Base-by-base conservation (phyloP, 768 basidiomycete genomes). In the Suillus luteus region DNA sequence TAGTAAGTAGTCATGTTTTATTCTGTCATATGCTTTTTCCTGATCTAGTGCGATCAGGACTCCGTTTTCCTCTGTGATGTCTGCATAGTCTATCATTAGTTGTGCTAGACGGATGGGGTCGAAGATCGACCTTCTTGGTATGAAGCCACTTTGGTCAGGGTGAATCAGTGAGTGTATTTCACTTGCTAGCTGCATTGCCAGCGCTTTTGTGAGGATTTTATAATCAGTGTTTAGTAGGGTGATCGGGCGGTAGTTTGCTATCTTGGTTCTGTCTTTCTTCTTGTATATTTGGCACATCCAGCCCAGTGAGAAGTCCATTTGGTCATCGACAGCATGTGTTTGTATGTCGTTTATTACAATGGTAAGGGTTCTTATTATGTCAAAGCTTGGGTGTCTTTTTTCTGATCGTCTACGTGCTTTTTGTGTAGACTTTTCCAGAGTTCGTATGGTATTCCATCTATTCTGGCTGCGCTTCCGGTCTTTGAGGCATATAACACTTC, bases 111-210 rank as follows among this genome's bases (percentile, higher is more conserved):
- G 27, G 0, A 72, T 78, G 0, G 78, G 77, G 69, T 82, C 72
- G 0, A 63, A 65, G 5, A 82, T 78, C 0, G 64, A 62, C 8
- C 77, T 24, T 0, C 72, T 74, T 11, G 62, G 69, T 0, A 83
- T 68, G 31, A 83, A 83, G 0, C 81, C 81, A 0, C 80, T 73
- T 64, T 81, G 80, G 68, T 77, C 67, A 2, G 14, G 19, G 62
- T 81, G 77, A 0, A 82, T 70, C 0, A 78, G 27, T 2, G 5
- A 2, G 11, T 46, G 1, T 24, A 17, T 0, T 5, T 0, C 1
- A 2, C 3, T 2, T 0, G 69, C 69, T 0, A 78, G 62, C 58
- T 69, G 66, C 0, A 64, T 64, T 0, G 73, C 59, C 0, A 78
- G 67, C 0, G 48, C 63, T 52, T 73, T 75, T 0, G 73, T 79